These are phyloP conservation scores for Aspergillus diversus DNA, from an alignment of 495 filamentous ascomycete genomes.

Conservation along the genomic window DNA sequence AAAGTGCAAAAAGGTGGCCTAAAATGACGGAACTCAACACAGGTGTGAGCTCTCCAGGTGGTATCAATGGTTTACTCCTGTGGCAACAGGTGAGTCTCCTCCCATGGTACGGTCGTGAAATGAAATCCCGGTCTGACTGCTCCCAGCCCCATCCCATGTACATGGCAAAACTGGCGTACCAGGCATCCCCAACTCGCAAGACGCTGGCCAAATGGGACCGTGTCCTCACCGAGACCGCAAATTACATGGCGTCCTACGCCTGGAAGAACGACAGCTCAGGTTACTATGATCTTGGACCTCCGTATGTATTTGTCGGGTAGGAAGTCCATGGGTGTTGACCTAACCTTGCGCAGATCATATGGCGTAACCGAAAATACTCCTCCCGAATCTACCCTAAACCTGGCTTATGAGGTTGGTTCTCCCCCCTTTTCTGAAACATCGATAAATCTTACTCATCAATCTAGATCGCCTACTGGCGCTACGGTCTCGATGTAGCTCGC, in stretches of 20 bases:
- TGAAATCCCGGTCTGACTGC: neutral
- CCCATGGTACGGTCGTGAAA: neutral
- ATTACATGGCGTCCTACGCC: constrained; percentile 25
- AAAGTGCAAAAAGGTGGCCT: constrained; percentile 16
- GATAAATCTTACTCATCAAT: neutral
- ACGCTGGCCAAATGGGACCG: constrained; percentile 21
- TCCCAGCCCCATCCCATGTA: constrained; percentile 25
- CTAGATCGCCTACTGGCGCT: constrained; percentile 25
- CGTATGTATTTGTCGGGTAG: constrained; percentile 7
- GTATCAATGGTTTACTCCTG: constrained; percentile 22
- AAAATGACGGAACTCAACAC: constrained; percentile 25
- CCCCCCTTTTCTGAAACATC: neutral
- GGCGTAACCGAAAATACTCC: constrained; percentile 26
- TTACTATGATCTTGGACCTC: constrained; percentile 26
- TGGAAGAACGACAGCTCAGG: constrained; percentile 22
- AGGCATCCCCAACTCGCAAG: constrained; percentile 17
- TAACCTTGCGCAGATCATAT: constrained; percentile 14
- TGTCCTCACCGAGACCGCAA: constrained; percentile 17
- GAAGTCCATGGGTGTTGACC: too few relatives aligned
- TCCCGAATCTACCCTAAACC: constrained; percentile 14
- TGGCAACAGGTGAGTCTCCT: constrained; percentile 22
- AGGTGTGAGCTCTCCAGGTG: constrained; percentile 21
- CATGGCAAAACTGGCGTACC: constrained; percentile 21
- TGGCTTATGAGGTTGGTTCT: constrained; percentile 21
- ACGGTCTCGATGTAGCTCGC: constrained; percentile 18